A percentile compares a stretch with the other conserved stretches of the same genome.
These are phyloP conservation scores for Cinnamomum chago DNA, from an alignment of 164 flowering plant species.

Conservation along the genomic window DNA sequence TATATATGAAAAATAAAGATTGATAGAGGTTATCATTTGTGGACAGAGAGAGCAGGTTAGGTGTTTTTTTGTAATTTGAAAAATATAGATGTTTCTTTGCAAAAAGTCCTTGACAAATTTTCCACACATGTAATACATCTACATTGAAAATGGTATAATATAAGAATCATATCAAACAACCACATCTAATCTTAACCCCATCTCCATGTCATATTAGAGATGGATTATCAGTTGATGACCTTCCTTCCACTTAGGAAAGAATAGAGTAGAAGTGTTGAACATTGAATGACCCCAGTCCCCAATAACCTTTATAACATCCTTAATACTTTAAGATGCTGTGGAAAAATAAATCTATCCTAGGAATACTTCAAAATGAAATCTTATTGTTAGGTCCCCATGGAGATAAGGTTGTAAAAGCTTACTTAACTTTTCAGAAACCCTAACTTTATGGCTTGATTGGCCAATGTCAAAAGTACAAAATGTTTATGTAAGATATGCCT, in stretches of 20 bases:
- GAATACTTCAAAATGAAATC: not conserved
- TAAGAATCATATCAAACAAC: not conserved
- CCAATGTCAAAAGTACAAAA: constrained; percentile 6
- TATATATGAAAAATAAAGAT: too few relatives aligned
- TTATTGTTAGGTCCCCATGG: constrained; percentile 11
- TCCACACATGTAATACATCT: not conserved
- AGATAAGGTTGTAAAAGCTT: constrained; percentile 21
- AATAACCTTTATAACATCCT: constrained; percentile 3
- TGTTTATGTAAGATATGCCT: constrained; percentile 13
- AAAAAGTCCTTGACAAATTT: too few relatives aligned
- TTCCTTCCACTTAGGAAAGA: not conserved
- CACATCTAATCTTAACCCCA: not conserved
- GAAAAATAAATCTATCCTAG: constrained; percentile 1
- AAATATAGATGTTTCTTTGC: too few relatives aligned
- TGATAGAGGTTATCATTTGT: too few relatives aligned
- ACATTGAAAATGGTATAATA: not conserved
- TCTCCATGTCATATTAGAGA: not conserved
- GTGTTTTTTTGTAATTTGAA: too few relatives aligned
- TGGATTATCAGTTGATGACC: not conserved
- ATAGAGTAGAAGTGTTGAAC: not conserved
- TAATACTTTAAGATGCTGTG: constrained; percentile 2
- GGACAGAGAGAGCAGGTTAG: too few relatives aligned
- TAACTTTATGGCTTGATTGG: constrained; percentile 27
- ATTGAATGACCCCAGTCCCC: not conserved
- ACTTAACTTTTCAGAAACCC: constrained; percentile 30